Conservation (phyloP, 176 grass and related monocot species). For the Eremochloa ophiuroides region DNA sequence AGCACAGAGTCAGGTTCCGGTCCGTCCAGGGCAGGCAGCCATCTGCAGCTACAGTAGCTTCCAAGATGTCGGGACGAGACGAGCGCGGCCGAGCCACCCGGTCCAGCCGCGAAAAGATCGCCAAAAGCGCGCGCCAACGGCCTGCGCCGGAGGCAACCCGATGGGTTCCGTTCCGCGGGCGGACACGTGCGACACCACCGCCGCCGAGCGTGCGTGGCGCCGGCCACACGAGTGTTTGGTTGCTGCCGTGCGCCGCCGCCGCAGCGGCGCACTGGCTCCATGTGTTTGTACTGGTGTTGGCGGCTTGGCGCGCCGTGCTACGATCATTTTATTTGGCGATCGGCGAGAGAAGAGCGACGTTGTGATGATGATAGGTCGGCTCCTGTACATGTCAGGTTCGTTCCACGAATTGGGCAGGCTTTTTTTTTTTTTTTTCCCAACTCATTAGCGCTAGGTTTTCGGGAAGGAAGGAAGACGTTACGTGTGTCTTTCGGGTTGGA, state of each 20-base stretch:
- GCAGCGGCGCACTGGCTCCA: background rate
- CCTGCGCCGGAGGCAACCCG: too few relatives aligned
- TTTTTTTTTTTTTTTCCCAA: background rate
- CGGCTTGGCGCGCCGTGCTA: background rate
- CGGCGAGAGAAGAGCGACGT: background rate
- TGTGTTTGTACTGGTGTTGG: background rate
- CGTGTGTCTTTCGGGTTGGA: background rate
- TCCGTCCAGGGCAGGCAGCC: background rate
- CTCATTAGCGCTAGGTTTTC: background rate
- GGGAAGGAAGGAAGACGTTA: too few relatives aligned
- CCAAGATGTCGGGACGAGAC: background rate
- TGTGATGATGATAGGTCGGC: background rate
- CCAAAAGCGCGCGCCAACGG: too few relatives aligned
- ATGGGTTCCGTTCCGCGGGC: too few relatives aligned
- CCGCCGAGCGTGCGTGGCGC: background rate
- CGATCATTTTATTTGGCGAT: background rate
- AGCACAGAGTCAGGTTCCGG: background rate
- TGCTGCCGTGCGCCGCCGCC: background rate
- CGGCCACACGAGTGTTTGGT: background rate
- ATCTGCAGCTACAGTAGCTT: background rate
- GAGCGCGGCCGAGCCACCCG: background rate
- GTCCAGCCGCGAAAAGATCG: background rate
- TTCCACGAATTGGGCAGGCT: background rate
- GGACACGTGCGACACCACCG: background rate
- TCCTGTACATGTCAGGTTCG: background rate